phyloP scores from a whole-genome alignment of 495 filamentous ascomycete species.

The Aspergillus sclerotioniger region DNA sequence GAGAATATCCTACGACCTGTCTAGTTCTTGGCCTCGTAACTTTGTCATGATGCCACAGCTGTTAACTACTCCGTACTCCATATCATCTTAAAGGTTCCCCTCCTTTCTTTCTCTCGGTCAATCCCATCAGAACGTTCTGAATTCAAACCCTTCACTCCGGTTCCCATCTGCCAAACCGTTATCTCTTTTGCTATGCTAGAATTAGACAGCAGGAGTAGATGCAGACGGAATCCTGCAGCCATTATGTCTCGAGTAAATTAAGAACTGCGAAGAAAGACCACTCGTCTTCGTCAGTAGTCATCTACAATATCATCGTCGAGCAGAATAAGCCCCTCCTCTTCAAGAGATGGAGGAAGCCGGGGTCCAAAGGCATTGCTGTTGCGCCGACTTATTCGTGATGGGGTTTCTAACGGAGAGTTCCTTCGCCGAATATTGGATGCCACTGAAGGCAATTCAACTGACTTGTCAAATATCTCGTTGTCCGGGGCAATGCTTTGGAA shows the following conservation, averaged over 20 bases:
- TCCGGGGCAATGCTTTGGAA: constrained; percentile 44
- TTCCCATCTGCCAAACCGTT: too few relatives aligned
- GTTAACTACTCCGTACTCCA: too few relatives aligned
- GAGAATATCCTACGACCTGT: too few relatives aligned
- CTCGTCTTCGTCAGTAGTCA: constrained; percentile 32
- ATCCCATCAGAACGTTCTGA: too few relatives aligned
- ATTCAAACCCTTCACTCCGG: too few relatives aligned
- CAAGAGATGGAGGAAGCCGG: constrained; percentile 13
- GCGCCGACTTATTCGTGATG: not conserved
- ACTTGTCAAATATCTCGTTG: constrained; percentile 43
- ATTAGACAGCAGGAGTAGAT: too few relatives aligned
- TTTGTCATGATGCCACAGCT: too few relatives aligned
- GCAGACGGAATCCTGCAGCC: too few relatives aligned
- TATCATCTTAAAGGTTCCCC: too few relatives aligned
- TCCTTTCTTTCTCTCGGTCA: too few relatives aligned
- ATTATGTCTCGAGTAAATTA: not conserved
- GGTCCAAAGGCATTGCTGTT: constrained; percentile 11
- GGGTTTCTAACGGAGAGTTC: not conserved
- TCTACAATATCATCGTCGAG: constrained; percentile 98
- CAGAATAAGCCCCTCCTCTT: constrained; percentile 63
- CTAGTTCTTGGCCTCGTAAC: too few relatives aligned
- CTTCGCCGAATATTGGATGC: not conserved
- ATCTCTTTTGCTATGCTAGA: too few relatives aligned
- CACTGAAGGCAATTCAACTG: constrained; percentile 17
- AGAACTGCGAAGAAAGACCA: not conserved